Evolutionary conservation across 768 basidiomycete genomes (phyloP), one percentile per base, ranked within the genome.

Genomic region (Suillus americanus): DNA sequence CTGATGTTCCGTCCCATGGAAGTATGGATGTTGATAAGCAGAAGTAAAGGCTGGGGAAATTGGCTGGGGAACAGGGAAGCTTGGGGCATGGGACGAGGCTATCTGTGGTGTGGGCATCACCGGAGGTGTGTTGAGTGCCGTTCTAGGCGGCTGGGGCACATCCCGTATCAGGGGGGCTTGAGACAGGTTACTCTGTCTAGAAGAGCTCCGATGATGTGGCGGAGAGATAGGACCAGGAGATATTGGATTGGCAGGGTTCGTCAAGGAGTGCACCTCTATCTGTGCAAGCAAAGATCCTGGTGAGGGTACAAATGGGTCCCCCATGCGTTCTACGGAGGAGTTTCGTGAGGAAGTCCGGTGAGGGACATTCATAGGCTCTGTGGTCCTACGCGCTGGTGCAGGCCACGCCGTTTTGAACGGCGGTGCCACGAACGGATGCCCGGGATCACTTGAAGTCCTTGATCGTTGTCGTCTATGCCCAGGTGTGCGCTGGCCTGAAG

Each of bases 351-450:
- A 51, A 6, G 71, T 62, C 14, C 12, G 69, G 45, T 38, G 62
- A 30, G 33, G 45, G 23, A 20, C 50, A 46, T 59, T 65, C 54
- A 51, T 59, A 38, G 72, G 69, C 23, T 68, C 74, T 8, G 67
- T 69, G 23, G 56, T 25, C 13, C 68, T 73, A 25, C 72, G 74
- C 3, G 67, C 69, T 7, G 74, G 74, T 6, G 68, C 55, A 33
- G 75, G 75, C 67, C 74, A 65, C 20, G n/a, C 66, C 23, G 69
- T 45, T 60, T 66, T 66, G 61, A 75, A 70, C 0, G 75, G 75
- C 8, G 69, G 73, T 14, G 60, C 46, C 35, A 68, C 65, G 51
- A 67, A 67, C 1, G 64, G 18, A 30, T 71, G 67, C 33, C 68
- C 73, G 38, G 74, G 70, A 62, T 75, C 75, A 54, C 73, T 72